These are phyloP conservation scores for Talaromyces sp. DNA, from an alignment of 2,329 filamentous ascomycete genomes.

Conservation along the genomic window DNA sequence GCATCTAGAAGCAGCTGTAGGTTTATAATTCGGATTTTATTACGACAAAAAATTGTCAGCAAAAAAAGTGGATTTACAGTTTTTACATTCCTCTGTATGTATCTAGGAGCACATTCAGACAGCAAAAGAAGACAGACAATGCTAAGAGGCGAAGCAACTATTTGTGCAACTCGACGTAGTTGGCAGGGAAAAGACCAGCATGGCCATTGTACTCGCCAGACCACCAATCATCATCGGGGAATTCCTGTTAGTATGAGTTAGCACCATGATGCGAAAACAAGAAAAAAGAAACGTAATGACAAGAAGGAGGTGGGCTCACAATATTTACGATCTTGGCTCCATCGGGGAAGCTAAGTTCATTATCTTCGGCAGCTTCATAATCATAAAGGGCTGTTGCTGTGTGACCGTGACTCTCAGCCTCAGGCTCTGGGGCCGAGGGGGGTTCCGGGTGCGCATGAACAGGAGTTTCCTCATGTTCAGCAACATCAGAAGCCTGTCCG, in stretches of 20 bases:
- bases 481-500: slow-evolving; percentile 46
- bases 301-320: slow-evolving; percentile 46
- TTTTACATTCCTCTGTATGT: not conserved
- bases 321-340: slow-evolving; percentile 75
- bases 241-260: slow-evolving; percentile 59
- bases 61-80: not conserved
- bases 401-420: slow-evolving; percentile 41
- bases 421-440: slow-evolving; percentile 10
- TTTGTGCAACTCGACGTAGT: slow-evolving; percentile 43
- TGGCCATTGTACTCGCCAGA: slow-evolving; percentile 78
- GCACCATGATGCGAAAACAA: not conserved
- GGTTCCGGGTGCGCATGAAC: slow-evolving; percentile 24
- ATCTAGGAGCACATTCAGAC: not conserved
- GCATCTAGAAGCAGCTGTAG: not conserved
- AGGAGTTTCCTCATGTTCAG: slow-evolving; percentile 24
- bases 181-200: slow-evolving; percentile 72
- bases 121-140: not conserved
- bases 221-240: slow-evolving; percentile 99
- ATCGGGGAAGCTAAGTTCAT: slow-evolving; percentile 81
- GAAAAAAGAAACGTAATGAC: not conserved
- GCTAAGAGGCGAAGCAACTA: slow-evolving; percentile 12
- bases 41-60: not conserved
- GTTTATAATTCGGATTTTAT: not conserved
- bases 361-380: slow-evolving; percentile 96
- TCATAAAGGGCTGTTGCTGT: slow-evolving; percentile 87